Conservation (phyloP, 116 monocot genomes). For the Trichopus zeylanicus region DNA sequence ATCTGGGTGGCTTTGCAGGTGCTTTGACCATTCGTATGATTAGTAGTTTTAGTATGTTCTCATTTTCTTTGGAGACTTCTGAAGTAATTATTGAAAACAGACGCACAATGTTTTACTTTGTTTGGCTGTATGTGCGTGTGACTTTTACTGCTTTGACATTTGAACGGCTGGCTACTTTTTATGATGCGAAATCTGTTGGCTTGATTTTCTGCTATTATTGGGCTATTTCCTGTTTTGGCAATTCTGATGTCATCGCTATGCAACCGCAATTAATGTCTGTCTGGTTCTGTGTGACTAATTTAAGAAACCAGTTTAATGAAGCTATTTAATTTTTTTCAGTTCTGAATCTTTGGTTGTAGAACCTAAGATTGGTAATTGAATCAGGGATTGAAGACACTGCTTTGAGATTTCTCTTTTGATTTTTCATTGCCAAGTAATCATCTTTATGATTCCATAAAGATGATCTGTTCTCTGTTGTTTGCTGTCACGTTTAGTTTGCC, state of each 20-base stretch:
- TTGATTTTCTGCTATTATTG: background rate
- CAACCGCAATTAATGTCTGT: too few species aligned
- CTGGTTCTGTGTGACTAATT: background rate
- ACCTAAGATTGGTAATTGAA: background rate
- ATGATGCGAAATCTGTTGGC: too few species aligned
- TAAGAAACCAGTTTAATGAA: background rate
- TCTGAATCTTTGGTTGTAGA: background rate
- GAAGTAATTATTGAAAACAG: background rate
- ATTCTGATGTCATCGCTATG: background rate
- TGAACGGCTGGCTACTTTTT: background rate
- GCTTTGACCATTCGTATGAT: background rate
- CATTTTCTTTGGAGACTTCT: background rate
- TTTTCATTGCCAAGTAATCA: background rate
- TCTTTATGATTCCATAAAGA: background rate
- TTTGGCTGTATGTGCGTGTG: background rate
- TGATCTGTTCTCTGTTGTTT: background rate
- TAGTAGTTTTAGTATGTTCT: background rate
- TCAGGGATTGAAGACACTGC: background rate
- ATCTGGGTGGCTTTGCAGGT: background rate
- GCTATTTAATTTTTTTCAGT: background rate
- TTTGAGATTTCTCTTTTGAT: background rate
- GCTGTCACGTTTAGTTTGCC: background rate
- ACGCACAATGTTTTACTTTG: background rate
- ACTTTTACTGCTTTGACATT: background rate
- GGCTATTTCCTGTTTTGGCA: background rate